Conservation (phyloP, 2,329 filamentous ascomycete genomes). For the Alternaria conjuncta region DNA sequence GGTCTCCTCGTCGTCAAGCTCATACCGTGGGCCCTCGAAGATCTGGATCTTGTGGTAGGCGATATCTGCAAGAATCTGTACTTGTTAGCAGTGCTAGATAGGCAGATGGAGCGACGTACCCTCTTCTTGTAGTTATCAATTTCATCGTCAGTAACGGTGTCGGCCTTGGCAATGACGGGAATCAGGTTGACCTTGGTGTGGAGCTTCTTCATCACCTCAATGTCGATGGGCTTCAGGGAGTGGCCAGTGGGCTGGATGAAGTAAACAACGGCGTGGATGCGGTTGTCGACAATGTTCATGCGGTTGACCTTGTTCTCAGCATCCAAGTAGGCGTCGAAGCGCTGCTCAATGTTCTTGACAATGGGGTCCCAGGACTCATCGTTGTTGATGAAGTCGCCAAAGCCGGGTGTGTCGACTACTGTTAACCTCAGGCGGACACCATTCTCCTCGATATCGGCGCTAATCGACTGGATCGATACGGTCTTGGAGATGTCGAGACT, state of each 20-base stretch:
- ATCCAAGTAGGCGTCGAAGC: conserved; percentile 97
- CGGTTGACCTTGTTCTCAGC: conserved; percentile 99
- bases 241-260: conserved; percentile 99
- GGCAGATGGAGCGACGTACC: conserved; percentile 64
- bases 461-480: conserved; percentile 61
- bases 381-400: conserved; percentile 99
- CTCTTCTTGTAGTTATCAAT: conserved; percentile 93
- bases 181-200: conserved; percentile 99
- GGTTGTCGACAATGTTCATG: conserved; percentile 99
- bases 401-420: conserved; percentile 96
- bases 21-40: conserved; percentile 97
- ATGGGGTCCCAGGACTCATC: conserved; percentile 99
- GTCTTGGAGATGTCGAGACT: conserved; percentile 96
- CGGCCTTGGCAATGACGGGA: conserved; percentile 97
- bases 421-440: conserved; percentile 95
- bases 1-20: conserved; percentile 98
- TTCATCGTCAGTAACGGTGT: conserved; percentile 97
- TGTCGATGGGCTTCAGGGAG: conserved; percentile 96
- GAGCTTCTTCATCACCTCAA: conserved; percentile 98
- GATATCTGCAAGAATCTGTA: conserved; percentile 93
- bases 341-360: conserved; percentile 99
- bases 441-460: conserved; percentile 86
- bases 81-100: conserved; percentile 16
- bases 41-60: conserved; percentile 98
- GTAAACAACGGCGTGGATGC: conserved; percentile 98